A percentile compares a stretch with the other conserved stretches of the same genome.
These are phyloP conservation scores for Penicillium hordei DNA, from an alignment of 2,329 filamentous ascomycete species.

Conservation along the genomic window DNA sequence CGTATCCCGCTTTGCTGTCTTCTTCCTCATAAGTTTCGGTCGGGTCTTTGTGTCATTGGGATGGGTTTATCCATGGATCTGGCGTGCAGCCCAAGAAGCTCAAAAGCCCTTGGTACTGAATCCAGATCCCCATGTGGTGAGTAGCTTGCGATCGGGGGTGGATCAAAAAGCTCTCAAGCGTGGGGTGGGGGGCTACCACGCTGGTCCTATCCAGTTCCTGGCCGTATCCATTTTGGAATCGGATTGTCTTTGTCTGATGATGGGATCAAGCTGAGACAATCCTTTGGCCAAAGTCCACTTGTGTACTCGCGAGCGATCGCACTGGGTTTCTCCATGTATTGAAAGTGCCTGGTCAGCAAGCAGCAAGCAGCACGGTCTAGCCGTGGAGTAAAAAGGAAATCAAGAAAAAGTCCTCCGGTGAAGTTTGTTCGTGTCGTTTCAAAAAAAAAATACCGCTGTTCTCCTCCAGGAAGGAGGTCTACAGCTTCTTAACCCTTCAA, in stretches of 20 bases:
- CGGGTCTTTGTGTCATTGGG: conserved; percentile 3
- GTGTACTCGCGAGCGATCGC: conserved; percentile 1
- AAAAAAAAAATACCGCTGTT: background rate
- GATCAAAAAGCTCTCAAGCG: background rate
- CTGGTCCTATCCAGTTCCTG: conserved; percentile 8
- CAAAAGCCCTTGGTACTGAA: background rate
- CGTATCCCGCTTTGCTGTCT: conserved; percentile 1
- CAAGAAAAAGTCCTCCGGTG: conserved; percentile 8
- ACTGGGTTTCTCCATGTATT: background rate
- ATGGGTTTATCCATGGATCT: background rate
- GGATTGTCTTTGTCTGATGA: background rate
- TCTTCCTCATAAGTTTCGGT: conserved; percentile 8
- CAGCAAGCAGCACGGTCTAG: conserved; percentile 6
- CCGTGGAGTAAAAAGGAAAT: conserved; percentile 5
- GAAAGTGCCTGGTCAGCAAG: conserved; percentile 7
- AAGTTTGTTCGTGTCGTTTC: conserved; percentile 1
- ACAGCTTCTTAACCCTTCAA: conserved; percentile 24
- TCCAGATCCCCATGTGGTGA: background rate
- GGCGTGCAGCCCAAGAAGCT: background rate
- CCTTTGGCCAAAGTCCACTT: background rate
- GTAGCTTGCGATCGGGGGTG: background rate
- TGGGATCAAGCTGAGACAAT: background rate
- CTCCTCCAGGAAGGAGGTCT: background rate
- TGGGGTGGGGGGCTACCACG: conserved; percentile 1
- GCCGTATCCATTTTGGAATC: conserved; percentile 1